phyloP scores from a whole-genome alignment of 768 basidiomycete genomes.

The Tubosaeta sp. region DNA sequence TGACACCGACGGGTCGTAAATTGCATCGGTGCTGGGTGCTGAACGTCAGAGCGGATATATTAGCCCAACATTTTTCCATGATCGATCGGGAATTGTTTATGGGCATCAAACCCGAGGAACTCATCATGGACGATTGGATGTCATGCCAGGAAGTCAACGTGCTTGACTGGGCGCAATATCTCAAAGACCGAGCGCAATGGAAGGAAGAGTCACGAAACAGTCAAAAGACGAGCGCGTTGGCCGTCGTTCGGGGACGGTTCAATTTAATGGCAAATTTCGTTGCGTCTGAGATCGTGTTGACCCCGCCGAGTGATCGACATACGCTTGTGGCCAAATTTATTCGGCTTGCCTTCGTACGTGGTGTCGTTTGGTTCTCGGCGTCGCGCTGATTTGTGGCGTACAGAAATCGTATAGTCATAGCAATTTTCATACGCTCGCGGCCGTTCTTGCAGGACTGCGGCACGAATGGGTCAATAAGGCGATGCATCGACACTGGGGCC shows the following conservation, averaged over 20 bases:
- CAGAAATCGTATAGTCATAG: slow-evolving; percentile 79
- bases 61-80: slow-evolving; percentile 80
- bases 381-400: background rate
- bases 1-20: slow-evolving; percentile 36
- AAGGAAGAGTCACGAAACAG: slow-evolving; percentile 56
- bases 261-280: slow-evolving; percentile 82
- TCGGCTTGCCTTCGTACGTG: slow-evolving; percentile 75
- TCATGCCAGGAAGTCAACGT: slow-evolving; percentile 59
- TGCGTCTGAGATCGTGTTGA: slow-evolving; percentile 74
- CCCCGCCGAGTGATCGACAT: slow-evolving; percentile 60
- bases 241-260: slow-evolving; percentile 75
- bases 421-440: slow-evolving; percentile 76
- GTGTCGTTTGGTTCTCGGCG: background rate
- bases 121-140: slow-evolving; percentile 73
- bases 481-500: slow-evolving; percentile 63
- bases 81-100: slow-evolving; percentile 88
- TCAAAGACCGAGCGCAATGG: slow-evolving; percentile 69
- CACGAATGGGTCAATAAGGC: slow-evolving; percentile 64
- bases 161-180: slow-evolving; percentile 79
- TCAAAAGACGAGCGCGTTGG: slow-evolving; percentile 67
- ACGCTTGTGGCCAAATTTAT: slow-evolving; percentile 74
- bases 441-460: slow-evolving; percentile 73
- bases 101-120: slow-evolving; percentile 81
- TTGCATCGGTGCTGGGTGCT: slow-evolving; percentile 71
- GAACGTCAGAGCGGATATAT: slow-evolving; percentile 49